Base-by-base conservation (phyloP, 164 flowering plant genomes). In the Magnolia changhungtana region DNA sequence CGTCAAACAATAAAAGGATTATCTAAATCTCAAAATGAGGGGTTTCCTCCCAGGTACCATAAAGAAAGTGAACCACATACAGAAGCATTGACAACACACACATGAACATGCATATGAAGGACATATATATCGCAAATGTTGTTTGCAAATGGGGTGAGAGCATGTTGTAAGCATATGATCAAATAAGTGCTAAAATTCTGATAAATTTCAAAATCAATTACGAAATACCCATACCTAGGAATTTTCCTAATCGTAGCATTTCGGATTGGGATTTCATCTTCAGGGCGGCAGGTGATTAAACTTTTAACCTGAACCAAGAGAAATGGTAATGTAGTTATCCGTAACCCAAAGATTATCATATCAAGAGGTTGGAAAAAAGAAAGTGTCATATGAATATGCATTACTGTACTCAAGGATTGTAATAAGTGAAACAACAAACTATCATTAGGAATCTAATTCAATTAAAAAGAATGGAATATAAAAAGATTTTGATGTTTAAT, bases 201-300 rank as follows among this genome's bases (percentile, higher is more conserved):
- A 10, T 55, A 16, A 55, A 10, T 2, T 55, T 55, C 8, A 16
- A 55, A 55, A 55, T 55, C 18, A 10, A 55, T 55, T 55, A 16
- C 67, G 3, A 23, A 27, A 7, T 50, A 23, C 21, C 50, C 69
- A 13, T 78, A 88, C 95, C 90, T 86, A 1, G 92, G 90, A 20
- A 89, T 89, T 74, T 79, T 89, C 70, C 91, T 79, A 27, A 91
- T 89, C 1, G 88, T 86, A 20, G 87, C 67, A 71, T 82, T 76
- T 71, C 82, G 84, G 63, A 91, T 77, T 1, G 89, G 87, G 0
- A 81, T 83, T 74, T 83, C 90, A 74, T 90, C 91, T 86, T 87
- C 92, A 1, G 89, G 87, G 3, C 80, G 87, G 70, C 79, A 78
- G 45, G 70, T 78, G 64, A 91, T 83, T 78, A 91, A 75, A 78